Evolutionary conservation across 306 rosid genomes (phyloP).

Genomic region (apple (Malus domestica)): DNA sequence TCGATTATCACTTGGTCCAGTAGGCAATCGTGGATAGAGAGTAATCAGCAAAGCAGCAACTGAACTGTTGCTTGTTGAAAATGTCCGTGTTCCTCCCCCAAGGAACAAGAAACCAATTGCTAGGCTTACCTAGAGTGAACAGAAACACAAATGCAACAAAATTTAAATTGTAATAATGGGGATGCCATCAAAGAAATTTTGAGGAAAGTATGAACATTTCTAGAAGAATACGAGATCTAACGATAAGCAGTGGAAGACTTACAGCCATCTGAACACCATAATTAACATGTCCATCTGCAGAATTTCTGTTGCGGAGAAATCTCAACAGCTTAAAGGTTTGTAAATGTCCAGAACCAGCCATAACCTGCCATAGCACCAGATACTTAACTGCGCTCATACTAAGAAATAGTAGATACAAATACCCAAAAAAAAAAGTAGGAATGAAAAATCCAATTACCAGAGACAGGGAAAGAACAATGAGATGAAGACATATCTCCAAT

Average conservation of each 20-base stretch:
- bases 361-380: conserved; percentile 49
- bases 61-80: conserved; percentile 78
- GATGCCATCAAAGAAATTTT: background rate
- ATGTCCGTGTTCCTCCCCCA: conserved; percentile 95
- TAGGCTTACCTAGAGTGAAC: conserved; percentile 69
- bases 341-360: conserved; percentile 99
- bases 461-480: conserved; percentile 77
- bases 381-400: conserved; percentile 5
- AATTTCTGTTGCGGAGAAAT: conserved; percentile 84
- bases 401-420: background rate
- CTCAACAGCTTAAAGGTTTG: conserved; percentile 77
- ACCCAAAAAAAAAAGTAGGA: background rate
- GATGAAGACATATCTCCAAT: conserved; percentile 89
- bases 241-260: conserved; percentile 30
- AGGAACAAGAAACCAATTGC: conserved; percentile 93
- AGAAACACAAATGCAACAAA: conserved; percentile 11
- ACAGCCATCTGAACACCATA: conserved; percentile 97
- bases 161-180: background rate
- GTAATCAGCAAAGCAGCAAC: conserved; percentile 89
- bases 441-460: conserved; percentile 48
- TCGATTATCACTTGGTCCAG: conserved; percentile 90
- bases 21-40: conserved; percentile 93
- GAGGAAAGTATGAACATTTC: background rate
- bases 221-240: background rate
- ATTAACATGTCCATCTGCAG: conserved; percentile 84